Conservation (phyloP, 2,329 filamentous ascomycete genomes). For the Fusarium luffae region DNA sequence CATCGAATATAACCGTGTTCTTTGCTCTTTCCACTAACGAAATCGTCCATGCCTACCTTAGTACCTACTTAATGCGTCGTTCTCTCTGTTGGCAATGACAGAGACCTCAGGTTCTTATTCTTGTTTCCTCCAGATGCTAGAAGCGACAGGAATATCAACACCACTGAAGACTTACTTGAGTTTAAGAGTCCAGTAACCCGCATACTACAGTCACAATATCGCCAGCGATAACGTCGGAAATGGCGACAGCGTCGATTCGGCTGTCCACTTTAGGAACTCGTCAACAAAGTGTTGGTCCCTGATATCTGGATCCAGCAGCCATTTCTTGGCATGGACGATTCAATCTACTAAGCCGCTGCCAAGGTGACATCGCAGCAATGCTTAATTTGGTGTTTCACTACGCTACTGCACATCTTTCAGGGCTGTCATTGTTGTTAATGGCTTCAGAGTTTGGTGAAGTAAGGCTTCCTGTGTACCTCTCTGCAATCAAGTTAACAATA, state of each 20-base stretch:
- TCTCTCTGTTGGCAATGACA: neutral
- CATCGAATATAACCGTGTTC: neutral
- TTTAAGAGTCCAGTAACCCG: neutral
- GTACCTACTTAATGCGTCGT: neutral
- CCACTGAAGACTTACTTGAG: neutral
- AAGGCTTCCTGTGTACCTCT: neutral
- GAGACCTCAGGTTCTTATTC: neutral
- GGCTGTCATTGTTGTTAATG: slow-evolving; percentile 4
- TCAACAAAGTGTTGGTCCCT: slow-evolving; percentile 1
- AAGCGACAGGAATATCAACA: neutral
- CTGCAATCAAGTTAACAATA: neutral
- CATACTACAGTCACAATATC: neutral
- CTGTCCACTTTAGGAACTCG: neutral
- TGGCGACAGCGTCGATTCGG: neutral
- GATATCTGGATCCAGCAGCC: neutral
- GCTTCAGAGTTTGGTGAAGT: neutral
- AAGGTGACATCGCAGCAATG: slow-evolving; percentile 45
- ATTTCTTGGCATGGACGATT: slow-evolving; percentile 33
- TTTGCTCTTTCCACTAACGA: neutral
- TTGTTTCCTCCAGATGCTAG: neutral
- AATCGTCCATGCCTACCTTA: neutral
- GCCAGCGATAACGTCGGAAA: neutral
- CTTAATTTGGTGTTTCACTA: slow-evolving; percentile 40
- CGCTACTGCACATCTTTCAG: slow-evolving; percentile 29
- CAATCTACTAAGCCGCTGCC: slow-evolving; percentile 37